Conservation (phyloP, 345 rosid species). For the Syzygium aromaticum region DNA sequence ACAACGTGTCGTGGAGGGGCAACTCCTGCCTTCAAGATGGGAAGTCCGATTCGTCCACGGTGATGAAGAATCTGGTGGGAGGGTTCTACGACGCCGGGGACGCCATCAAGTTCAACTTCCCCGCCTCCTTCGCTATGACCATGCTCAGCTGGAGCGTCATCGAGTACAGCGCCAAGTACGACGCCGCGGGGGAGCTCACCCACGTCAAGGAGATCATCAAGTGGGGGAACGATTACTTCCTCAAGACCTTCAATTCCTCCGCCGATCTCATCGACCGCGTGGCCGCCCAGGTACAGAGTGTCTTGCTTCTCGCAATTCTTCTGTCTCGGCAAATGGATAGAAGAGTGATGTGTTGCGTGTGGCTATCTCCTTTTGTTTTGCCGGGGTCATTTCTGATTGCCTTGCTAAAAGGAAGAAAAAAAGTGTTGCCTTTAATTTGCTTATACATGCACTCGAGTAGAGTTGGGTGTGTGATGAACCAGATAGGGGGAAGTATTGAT, state of each 20-base stretch:
- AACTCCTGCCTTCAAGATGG: conserved; percentile 79
- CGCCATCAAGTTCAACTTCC: conserved; percentile 90
- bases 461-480: not conserved
- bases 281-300: conserved; percentile 50
- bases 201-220: conserved; percentile 89
- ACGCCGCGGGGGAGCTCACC: conserved; percentile 84
- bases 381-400: not conserved
- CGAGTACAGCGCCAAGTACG: conserved; percentile 86
- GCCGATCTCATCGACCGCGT: conserved; percentile 58
- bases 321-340: not conserved
- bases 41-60: conserved; percentile 33
- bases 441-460: not conserved
- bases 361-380: not conserved
- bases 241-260: conserved; percentile 78
- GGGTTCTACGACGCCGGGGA: conserved; percentile 97
- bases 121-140: conserved; percentile 83
- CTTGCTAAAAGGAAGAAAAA: not conserved
- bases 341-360: not conserved
- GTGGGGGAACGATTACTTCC: conserved; percentile 92
- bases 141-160: conserved; percentile 99
- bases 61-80: conserved; percentile 65
- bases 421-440: not conserved
- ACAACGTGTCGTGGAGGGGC: conserved; percentile 95
- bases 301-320: not conserved
- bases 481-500: not conserved